Conservation (phyloP, 306 rosid species). For the Arachis hypogaea region DNA sequence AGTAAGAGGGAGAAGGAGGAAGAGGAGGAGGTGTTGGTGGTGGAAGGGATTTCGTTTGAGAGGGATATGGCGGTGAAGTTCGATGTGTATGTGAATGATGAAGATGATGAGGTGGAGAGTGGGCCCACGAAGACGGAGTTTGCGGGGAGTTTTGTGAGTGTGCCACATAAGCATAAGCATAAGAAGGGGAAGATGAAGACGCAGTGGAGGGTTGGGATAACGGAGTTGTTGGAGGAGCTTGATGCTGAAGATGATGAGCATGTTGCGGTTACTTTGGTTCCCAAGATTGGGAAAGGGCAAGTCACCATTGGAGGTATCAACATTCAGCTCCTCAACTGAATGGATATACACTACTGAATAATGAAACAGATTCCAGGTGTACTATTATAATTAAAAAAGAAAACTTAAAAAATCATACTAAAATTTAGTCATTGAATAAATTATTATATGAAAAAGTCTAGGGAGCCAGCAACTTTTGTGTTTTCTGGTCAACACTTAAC, state of each 20-base stretch:
- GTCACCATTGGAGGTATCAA: slow-evolving; percentile 52
- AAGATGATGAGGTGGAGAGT: slow-evolving; percentile 58
- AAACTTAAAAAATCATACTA: too few species aligned
- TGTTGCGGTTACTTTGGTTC: slow-evolving; percentile 70
- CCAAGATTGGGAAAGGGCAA: slow-evolving; percentile 53
- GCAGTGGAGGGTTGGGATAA: slow-evolving; percentile 55
- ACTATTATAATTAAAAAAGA: too few species aligned
- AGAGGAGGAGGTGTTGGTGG: slow-evolving; percentile 58
- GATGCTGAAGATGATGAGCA: slow-evolving; percentile 73
- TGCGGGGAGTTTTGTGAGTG: slow-evolving; percentile 85
- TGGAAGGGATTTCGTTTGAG: slow-evolving; percentile 68
- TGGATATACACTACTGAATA: too few species aligned
- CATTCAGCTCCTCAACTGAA: slow-evolving; percentile 41
- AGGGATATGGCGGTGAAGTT: slow-evolving; percentile 52
- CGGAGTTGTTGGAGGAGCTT: slow-evolving; percentile 76
- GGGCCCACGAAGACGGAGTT: slow-evolving; percentile 62
- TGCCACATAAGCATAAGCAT: slow-evolving; percentile 62
- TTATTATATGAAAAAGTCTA: too few species aligned
- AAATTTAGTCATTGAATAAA: too few species aligned
- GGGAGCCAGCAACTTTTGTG: too few species aligned
- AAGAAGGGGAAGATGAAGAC: slow-evolving; percentile 44
- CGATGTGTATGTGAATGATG: slow-evolving; percentile 76
- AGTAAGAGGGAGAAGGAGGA: slow-evolving; percentile 53
- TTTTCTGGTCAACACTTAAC: too few species aligned
- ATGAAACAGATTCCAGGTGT: too few species aligned